Evolutionary conservation across 306 rosid species (phyloP).

Genomic region (Betula pendula): DNA sequence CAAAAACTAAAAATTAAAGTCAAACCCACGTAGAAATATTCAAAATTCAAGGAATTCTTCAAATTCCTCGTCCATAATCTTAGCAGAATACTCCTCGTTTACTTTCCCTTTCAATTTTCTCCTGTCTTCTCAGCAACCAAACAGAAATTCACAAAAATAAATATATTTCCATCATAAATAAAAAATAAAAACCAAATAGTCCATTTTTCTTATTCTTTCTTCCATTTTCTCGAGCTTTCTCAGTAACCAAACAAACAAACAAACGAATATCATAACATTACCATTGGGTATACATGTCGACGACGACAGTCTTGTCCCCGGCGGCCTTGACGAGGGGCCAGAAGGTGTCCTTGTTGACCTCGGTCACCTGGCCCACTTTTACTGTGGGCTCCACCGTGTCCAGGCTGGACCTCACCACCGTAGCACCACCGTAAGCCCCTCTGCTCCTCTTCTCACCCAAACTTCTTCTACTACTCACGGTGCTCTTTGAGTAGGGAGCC

Average conservation of each 20-base stretch:
- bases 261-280: constrained; percentile 8
- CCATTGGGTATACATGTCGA: constrained; percentile 99
- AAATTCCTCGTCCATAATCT: background rate
- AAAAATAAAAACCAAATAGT: background rate
- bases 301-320: constrained; percentile 84
- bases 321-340: constrained; percentile 97
- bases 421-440: constrained; percentile 8
- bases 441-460: constrained; percentile 21
- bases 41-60: background rate
- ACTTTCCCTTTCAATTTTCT: background rate
- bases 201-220: background rate
- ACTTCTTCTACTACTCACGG: constrained; percentile 19
- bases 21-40: background rate
- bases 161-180: background rate
- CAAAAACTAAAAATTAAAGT: background rate
- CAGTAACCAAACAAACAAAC: background rate
- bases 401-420: constrained; percentile 59
- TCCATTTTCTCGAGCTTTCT: background rate
- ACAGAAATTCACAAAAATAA: background rate
- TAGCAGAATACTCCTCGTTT: background rate
- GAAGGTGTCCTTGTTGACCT: constrained; percentile 88
- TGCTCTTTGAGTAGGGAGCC: background rate
- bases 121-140: background rate
- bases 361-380: constrained; percentile 76
- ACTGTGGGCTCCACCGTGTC: constrained; percentile 64